These are phyloP conservation scores for Tephrocybe sp. DNA, from an alignment of 768 basidiomycete genomes.

Conservation along the genomic window DNA sequence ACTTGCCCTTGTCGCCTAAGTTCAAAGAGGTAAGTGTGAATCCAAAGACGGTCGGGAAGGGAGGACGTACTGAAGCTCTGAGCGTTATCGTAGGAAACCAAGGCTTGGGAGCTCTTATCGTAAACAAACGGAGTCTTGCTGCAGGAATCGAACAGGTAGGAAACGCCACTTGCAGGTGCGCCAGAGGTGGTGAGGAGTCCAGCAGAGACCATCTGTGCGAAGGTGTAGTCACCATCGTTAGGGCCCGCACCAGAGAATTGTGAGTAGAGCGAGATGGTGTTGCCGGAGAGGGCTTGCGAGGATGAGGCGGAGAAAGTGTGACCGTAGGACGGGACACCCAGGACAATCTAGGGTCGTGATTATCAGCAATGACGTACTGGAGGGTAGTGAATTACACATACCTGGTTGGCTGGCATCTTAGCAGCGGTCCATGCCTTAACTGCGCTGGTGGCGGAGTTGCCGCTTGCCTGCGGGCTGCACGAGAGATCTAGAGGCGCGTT, in stretches of 20 bases:
- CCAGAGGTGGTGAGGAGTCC: slow-evolving; percentile 53
- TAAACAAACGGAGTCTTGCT: slow-evolving; percentile 79
- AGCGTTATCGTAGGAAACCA: slow-evolving; percentile 70
- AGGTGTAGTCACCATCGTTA: slow-evolving; percentile 52
- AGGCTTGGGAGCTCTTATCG: slow-evolving; percentile 43
- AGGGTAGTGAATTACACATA: not conserved
- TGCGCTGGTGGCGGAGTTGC: slow-evolving; percentile 60
- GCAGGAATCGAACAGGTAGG: slow-evolving; percentile 62
- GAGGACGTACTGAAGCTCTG: slow-evolving; percentile 44
- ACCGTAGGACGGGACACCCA: slow-evolving; percentile 81
- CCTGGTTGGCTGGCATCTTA: slow-evolving; percentile 59
- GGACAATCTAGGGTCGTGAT: slow-evolving; percentile 44
- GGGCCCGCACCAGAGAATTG: slow-evolving; percentile 39
- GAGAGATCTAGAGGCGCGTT: slow-evolving; percentile 79
- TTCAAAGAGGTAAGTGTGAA: slow-evolving; percentile 2
- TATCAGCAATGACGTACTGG: not conserved
- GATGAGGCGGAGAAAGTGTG: slow-evolving; percentile 59
- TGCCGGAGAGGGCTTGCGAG: slow-evolving; percentile 28
- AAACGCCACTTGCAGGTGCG: slow-evolving; percentile 44
- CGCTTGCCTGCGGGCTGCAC: slow-evolving; percentile 56
- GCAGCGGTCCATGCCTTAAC: slow-evolving; percentile 71
- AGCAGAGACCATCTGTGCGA: slow-evolving; percentile 53
- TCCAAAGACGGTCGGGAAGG: not conserved
- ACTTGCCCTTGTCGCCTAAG: slow-evolving; percentile 54
- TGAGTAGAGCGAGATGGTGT: slow-evolving; percentile 41